Conservation (phyloP, 83 land plant genomes). For the Diphasiastrum complanatum region DNA sequence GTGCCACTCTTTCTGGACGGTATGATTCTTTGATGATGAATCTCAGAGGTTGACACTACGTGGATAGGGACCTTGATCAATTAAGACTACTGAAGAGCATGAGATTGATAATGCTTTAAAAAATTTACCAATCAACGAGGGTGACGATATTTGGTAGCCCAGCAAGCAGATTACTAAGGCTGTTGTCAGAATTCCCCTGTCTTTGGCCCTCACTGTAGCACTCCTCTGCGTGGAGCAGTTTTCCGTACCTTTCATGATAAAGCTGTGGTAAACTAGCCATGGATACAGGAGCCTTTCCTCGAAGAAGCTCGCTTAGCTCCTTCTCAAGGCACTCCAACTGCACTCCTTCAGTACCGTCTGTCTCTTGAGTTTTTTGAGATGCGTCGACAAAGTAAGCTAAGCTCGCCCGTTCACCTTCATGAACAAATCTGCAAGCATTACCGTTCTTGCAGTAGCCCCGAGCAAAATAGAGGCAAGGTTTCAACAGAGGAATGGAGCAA, state of each 20-base stretch:
- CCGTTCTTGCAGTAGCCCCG: slow-evolving; percentile 37
- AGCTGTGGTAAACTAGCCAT: slow-evolving; percentile 31
- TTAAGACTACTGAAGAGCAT: too few relatives aligned
- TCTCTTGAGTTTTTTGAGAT: neutral
- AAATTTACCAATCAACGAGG: slow-evolving; percentile 33
- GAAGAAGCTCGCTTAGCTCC: slow-evolving; percentile 29
- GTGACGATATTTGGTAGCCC: slow-evolving; percentile 22
- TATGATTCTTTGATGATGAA: too few relatives aligned
- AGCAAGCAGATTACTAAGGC: slow-evolving; percentile 29
- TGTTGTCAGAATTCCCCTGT: slow-evolving; percentile 32
- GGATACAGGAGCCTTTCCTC: slow-evolving; percentile 22
- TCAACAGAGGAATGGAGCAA: slow-evolving; percentile 14
- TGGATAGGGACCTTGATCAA: too few relatives aligned
- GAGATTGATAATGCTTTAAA: too few relatives aligned
- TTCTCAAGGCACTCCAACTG: slow-evolving; percentile 16
- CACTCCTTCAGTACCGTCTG: neutral
- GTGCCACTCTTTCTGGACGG: too few relatives aligned
- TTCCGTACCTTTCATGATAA: slow-evolving; percentile 28
- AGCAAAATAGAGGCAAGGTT: slow-evolving; percentile 33
- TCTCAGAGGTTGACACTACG: too few relatives aligned
- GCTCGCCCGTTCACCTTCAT: neutral
- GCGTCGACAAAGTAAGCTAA: neutral
- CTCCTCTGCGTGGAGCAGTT: slow-evolving; percentile 26
- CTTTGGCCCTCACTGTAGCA: slow-evolving; percentile 33
- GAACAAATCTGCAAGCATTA: slow-evolving; percentile 24